These are phyloP conservation scores for Talaromyces sp. DNA, from an alignment of 2,329 filamentous ascomycete genomes.

Conservation along the genomic window DNA sequence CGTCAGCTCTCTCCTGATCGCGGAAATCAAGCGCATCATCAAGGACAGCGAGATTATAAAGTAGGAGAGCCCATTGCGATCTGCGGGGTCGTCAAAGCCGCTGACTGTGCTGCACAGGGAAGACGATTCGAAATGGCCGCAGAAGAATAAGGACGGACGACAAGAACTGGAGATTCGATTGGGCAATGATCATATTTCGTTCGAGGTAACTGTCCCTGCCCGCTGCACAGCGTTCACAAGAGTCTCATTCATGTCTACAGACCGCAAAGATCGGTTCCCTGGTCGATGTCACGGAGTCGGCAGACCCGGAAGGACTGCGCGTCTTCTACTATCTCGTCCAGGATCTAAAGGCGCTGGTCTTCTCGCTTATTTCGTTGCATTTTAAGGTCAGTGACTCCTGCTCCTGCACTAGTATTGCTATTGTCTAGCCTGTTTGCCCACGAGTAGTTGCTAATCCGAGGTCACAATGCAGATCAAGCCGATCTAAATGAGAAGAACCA, in stretches of 20 bases:
- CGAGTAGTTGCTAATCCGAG: background rate
- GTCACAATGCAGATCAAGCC: constrained; percentile 44
- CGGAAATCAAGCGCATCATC: constrained; percentile 95
- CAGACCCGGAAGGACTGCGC: constrained; percentile 88
- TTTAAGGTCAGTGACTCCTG: constrained; percentile 64
- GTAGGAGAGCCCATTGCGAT: constrained; percentile 45
- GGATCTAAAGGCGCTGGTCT: constrained; percentile 92
- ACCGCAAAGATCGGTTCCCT: constrained; percentile 97
- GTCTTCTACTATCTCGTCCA: constrained; percentile 99
- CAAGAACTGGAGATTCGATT: constrained; percentile 94
- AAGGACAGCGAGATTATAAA: constrained; percentile 97
- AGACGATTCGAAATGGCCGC: constrained; percentile 97
- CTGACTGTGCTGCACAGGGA: constrained; percentile 55
- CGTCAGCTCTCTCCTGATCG: constrained; percentile 81
- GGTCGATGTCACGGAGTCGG: constrained; percentile 92
- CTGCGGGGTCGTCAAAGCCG: background rate
- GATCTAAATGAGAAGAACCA: constrained; percentile 31
- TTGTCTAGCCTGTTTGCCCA: background rate
- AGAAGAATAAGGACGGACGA: constrained; percentile 97
- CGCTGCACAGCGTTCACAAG: background rate
- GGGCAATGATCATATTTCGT: constrained; percentile 93
- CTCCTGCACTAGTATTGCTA: background rate
- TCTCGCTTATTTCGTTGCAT: constrained; percentile 91
- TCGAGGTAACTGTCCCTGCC: constrained; percentile 61
- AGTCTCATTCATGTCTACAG: constrained; percentile 40